These are phyloP conservation scores for Hygrophorus russula DNA, from an alignment of 768 basidiomycete genomes.

Conservation along the genomic window DNA sequence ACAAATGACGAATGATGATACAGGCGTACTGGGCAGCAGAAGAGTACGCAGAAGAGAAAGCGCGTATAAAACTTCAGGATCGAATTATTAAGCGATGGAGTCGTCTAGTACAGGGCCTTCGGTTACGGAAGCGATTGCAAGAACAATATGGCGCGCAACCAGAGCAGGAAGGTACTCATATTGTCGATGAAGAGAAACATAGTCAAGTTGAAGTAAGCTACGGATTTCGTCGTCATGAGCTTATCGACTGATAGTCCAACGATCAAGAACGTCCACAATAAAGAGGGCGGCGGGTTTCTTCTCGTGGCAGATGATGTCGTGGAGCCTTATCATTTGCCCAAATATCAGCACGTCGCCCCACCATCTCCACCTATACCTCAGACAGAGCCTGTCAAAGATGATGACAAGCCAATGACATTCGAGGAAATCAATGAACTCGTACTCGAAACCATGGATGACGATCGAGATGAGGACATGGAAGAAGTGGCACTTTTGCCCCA, in stretches of 20 bases:
- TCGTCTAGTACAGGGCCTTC: slow-evolving; percentile 77
- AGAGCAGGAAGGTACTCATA: slow-evolving; percentile 8
- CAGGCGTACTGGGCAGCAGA: slow-evolving; percentile 85
- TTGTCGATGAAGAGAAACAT: slow-evolving; percentile 9
- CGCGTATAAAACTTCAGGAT: slow-evolving; percentile 64
- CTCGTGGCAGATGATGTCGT: slow-evolving; percentile 64
- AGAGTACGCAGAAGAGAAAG: slow-evolving; percentile 66
- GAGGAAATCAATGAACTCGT: slow-evolving; percentile 20
- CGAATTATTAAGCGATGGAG: slow-evolving; percentile 82
- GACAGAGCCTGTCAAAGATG: slow-evolving; percentile 9
- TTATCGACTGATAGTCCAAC: slow-evolving; percentile 4
- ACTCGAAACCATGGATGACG: slow-evolving; percentile 25
- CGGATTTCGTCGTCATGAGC: neutral
- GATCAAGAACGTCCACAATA: slow-evolving; percentile 8
- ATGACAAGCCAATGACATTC: slow-evolving; percentile 11
- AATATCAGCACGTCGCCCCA: slow-evolving; percentile 29
- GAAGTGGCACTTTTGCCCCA: slow-evolving; percentile 6
- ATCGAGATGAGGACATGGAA: slow-evolving; percentile 21
- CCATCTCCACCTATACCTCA: slow-evolving; percentile 7
- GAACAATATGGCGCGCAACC: slow-evolving; percentile 52
- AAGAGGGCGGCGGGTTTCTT: slow-evolving; percentile 44
- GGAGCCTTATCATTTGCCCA: slow-evolving; percentile 59
- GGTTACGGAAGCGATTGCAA: slow-evolving; percentile 74
- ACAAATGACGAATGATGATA: neutral
- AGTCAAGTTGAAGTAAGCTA: slow-evolving; percentile 1